Evolutionary conservation across 352 stramenopile genomes (phyloP), one percentile per base, ranked within the genome.

Genomic region (Paralagenidium karlingii): DNA sequence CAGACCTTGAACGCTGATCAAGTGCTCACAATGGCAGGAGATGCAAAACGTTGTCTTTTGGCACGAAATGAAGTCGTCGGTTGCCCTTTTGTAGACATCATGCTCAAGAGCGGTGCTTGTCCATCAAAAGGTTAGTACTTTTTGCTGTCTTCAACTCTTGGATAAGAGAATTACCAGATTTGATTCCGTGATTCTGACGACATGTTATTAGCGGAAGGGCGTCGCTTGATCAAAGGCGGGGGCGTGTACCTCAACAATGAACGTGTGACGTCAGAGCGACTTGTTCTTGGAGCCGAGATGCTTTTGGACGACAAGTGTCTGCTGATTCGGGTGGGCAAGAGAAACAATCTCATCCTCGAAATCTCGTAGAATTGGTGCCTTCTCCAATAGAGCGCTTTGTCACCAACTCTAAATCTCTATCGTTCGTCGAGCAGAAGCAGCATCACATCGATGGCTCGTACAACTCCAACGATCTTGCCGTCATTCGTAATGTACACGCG

Each of bases 171-270:
- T 27, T 26, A n/a, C 33, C 10, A 24, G 15, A 12, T 24, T 11
- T 43, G 24, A 32, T 15, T 44, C 8, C 2, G n/a, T 2, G 3
- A 15, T 21, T 16, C 15, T 48, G 9, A 39, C 24, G 5, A 11
- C 25, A 19, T 38, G 1, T 31, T 49, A 39, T 18, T 43, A 83
- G 95, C 92, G 42, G 94, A 98, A 53, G 94, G 84, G 27, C 71
- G 90, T 40, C 74, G 95, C 47, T 56, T 98, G 34, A 98, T 99
- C 55, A 91, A 96, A 43, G 90, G 88, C 38, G 94, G 95, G 25
- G 95, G 94, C 38, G 68, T 96, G 39, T 97, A 94, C 60, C 49
- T 98, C 24, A 95, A 95, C 49, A 94, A 97, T 34, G 62, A 83
- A 33, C 78, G 79, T 29, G 55, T 94, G 21, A 55, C 69, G 40